These are phyloP conservation scores for Lentinula sp. DNA, from an alignment of 768 basidiomycete genomes.

Conservation along the genomic window DNA sequence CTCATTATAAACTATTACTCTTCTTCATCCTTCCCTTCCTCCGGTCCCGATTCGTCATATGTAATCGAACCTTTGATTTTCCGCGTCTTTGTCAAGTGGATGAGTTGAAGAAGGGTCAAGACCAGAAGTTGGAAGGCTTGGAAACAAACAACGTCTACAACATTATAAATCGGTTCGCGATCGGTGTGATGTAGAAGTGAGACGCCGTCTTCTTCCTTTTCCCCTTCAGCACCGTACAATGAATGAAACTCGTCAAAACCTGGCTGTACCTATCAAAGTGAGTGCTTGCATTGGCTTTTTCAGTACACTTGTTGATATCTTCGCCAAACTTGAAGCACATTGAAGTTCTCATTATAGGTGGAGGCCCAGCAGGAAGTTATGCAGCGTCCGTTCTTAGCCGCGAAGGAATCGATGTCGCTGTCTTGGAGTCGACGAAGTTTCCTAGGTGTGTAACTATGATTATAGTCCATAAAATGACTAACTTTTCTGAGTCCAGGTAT, in stretches of 20 bases:
- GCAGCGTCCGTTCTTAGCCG: constrained; percentile 22
- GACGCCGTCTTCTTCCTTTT: neutral
- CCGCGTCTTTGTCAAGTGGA: neutral
- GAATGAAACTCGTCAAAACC: neutral
- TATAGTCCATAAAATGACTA: neutral
- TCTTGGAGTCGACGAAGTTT: constrained; percentile 19
- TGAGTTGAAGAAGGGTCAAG: neutral
- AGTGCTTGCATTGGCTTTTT: neutral
- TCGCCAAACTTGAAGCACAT: constrained; percentile 24
- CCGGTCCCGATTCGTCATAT: neutral
- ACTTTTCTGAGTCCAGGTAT: constrained; percentile 8
- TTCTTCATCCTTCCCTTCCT: neutral
- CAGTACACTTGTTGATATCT: neutral
- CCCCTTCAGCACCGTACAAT: neutral
- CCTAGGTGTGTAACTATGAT: constrained; percentile 11
- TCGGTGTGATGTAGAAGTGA: neutral
- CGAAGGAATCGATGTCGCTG: constrained; percentile 22
- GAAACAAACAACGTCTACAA: neutral
- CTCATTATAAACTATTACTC: neutral
- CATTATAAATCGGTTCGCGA: neutral
- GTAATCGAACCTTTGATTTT: neutral
- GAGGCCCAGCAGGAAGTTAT: constrained; percentile 22
- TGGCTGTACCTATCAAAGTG: neutral
- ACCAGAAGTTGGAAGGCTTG: neutral
- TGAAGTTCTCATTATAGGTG: constrained; percentile 38